Base-by-base conservation (phyloP, 345 rosid genomes). In the Salix caprea region DNA sequence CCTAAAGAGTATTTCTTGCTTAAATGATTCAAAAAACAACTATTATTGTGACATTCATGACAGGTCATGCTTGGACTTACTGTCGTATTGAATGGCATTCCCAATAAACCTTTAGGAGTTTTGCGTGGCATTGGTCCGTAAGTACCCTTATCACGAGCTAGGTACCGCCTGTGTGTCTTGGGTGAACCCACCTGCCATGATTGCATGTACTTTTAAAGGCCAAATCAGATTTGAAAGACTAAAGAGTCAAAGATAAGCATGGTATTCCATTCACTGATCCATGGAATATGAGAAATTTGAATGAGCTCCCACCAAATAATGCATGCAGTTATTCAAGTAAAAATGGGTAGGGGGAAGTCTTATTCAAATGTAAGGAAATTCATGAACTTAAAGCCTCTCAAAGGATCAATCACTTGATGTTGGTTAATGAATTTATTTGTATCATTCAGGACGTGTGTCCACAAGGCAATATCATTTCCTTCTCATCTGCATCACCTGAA, bases 1-100 rank as follows among this genome's bases (percentile, higher is more conserved):
- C 61, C 26, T 21, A 14, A 46, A 14, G 26, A 54, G 61, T 54
- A 54, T 21, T 54, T 54, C 24, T 21, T 54, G 23, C 21, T 78
- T 44, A 13, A 61, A 23, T 54, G 46, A 37, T 6, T 19, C 9
- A 19, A 54, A 62, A 64, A 71, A 56, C 16, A 48, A 69, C 46
- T 65, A n/a, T 61, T 64, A 66, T n/a, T 7, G 58, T 19, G 58
- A 21, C 26, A 21, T 54, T 54, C 61, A 54, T 54, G 61, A 54
- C 24, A 54, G 24, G 26, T 54, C 9, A 21, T 8, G 61, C 21
- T 54, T 21, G 8, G 52, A 80, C 93, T 81, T 81, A 95, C 97
- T 39, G 98, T 95, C 71, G 94, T 93, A 77, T 95, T 95, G 76
- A 95, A 93, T 44, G 98, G 98, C 98, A 95, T 93, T 78, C 98